Percentiles rank a stretch among this genome's conserved stretches.
Conservation (phyloP, 345 rosid genomes). For the Geranium rotundifolium region DNA sequence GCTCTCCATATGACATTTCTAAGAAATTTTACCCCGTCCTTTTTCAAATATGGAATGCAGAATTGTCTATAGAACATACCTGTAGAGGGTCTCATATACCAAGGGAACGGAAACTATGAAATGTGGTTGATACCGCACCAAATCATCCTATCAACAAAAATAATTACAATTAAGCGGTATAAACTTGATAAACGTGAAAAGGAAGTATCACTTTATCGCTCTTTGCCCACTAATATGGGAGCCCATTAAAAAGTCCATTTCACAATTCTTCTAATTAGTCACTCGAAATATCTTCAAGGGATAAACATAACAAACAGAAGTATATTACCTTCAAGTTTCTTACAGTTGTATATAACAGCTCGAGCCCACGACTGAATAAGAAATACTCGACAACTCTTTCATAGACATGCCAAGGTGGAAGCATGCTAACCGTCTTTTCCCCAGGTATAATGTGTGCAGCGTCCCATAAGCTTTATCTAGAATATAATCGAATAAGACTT, state of each 20-base stretch:
- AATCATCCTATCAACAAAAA: slow-evolving; percentile 49
- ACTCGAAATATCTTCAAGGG: background rate
- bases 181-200: background rate
- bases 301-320: background rate
- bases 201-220: background rate
- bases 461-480: slow-evolving; percentile 64
- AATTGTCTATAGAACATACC: too few species aligned
- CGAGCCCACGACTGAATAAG: slow-evolving; percentile 57
- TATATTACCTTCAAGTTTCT: slow-evolving; percentile 59
- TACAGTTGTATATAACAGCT: slow-evolving; percentile 79
- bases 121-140: too few species aligned
- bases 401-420: slow-evolving; percentile 94
- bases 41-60: too few species aligned
- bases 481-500: slow-evolving; percentile 6
- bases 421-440: slow-evolving; percentile 78
- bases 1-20: too few species aligned
- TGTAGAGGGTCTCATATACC: slow-evolving; percentile 85
- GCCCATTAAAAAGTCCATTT: background rate
- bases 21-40: too few species aligned
- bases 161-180: slow-evolving; percentile 9
- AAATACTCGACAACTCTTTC: too few species aligned
- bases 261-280: background rate
- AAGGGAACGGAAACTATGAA: slow-evolving; percentile 84
- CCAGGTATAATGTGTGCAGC: slow-evolving; percentile 62
- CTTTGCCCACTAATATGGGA: background rate